These are phyloP conservation scores for Anacardium occidentale DNA, from an alignment of 345 rosid species.

Conservation along the genomic window DNA sequence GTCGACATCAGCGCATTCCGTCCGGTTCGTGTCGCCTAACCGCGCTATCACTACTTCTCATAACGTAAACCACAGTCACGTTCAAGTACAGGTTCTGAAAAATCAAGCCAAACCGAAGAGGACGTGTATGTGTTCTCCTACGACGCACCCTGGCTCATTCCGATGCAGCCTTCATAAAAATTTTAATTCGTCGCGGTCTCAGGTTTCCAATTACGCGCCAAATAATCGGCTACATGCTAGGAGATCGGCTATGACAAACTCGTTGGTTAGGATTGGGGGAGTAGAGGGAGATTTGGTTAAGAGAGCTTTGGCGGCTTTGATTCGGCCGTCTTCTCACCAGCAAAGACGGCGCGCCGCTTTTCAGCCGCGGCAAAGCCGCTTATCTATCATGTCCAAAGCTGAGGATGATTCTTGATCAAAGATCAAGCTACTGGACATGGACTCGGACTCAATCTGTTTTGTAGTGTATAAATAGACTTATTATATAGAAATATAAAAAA, in stretches of 20 bases:
- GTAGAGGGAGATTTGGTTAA: constrained; percentile 67
- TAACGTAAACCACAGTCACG: constrained; percentile 11
- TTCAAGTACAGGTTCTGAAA: constrained; percentile 25
- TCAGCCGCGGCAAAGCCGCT: constrained; percentile 73
- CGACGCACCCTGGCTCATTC: constrained; percentile 80
- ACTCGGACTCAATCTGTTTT: background rate
- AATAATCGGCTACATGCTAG: constrained; percentile 55
- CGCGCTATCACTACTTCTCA: constrained; percentile 40
- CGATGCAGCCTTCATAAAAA: constrained; percentile 71
- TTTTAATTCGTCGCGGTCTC: constrained; percentile 15
- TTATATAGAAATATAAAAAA: background rate
- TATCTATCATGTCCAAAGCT: constrained; percentile 46
- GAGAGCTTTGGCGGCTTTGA: constrained; percentile 52
- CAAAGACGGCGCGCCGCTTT: constrained; percentile 52
- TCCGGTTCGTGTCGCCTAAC: constrained; percentile 46
- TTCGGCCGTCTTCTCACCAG: constrained; percentile 54
- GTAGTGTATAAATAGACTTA: background rate
- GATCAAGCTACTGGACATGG: background rate
- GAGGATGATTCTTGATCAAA: constrained; percentile 23
- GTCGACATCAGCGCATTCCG: constrained; percentile 32
- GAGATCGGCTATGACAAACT: constrained; percentile 77
- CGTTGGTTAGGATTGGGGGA: constrained; percentile 61
- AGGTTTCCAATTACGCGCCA: constrained; percentile 31
- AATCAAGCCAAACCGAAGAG: constrained; percentile 36
- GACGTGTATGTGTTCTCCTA: constrained; percentile 71